Percentiles rank a stretch among this genome's conserved stretches.
Conservation (phyloP, 352 stramenopile genomes). For the Albugo laibachii region DNA sequence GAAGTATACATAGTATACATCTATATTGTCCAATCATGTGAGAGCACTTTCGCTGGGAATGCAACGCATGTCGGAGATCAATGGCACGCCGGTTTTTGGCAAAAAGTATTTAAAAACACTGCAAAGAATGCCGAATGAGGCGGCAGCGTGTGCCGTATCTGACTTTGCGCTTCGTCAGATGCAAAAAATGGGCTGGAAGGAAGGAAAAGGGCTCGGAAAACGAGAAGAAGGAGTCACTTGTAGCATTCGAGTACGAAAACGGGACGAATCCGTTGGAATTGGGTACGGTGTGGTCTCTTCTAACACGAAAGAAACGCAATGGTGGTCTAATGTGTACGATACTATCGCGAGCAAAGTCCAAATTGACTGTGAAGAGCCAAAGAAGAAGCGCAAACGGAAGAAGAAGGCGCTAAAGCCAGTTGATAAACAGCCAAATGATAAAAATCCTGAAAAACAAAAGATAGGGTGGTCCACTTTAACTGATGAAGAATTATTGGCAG, state of each 20-base stretch:
- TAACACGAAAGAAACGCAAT: conserved; percentile 52
- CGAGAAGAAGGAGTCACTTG: conserved; percentile 82
- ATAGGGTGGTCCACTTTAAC: conserved; percentile 27
- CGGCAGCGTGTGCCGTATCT: conserved; percentile 35
- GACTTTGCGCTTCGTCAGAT: conserved; percentile 75
- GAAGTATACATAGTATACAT: too few species aligned
- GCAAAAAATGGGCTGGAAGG: conserved; percentile 91
- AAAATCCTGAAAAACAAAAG: conserved; percentile 22
- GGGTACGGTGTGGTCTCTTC: conserved; percentile 59
- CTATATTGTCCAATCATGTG: too few species aligned
- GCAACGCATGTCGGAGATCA: too few species aligned
- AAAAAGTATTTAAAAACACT: conserved; percentile 71
- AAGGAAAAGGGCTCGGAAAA: conserved; percentile 93
- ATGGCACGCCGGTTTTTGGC: conserved; percentile 28
- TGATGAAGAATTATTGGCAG: conserved; percentile 91
- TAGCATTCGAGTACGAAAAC: conserved; percentile 88
- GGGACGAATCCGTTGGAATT: conserved; percentile 83
- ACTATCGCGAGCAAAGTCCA: conserved; percentile 76
- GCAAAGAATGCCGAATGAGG: conserved; percentile 65
- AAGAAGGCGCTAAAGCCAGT: conserved; percentile 17
- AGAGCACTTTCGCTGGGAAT: too few species aligned
- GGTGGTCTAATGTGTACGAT: conserved; percentile 80
- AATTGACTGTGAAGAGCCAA: conserved; percentile 26
- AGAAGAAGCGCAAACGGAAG: conserved; percentile 22
- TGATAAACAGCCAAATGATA: conserved; percentile 13